Evolutionary conservation across 1,139 yeast species (phyloP), one percentile per base, ranked within the genome.

Genomic region (Tardiomyces digboiensis): DNA sequence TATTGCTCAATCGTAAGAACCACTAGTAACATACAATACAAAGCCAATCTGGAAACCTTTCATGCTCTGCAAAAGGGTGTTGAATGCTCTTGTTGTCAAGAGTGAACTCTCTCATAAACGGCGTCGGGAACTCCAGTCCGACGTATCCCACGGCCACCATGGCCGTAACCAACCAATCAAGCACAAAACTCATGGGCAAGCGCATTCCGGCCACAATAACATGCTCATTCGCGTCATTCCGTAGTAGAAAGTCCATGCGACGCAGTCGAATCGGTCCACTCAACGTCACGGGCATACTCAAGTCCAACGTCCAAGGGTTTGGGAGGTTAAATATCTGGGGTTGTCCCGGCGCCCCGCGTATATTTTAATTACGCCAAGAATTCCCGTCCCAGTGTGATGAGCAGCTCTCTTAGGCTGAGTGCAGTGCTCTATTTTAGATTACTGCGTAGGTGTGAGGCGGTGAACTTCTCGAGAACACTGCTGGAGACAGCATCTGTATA

Each of bases 41-140:
- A 47, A 49, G 58, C 60, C 44, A 59, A 44, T 50, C 57, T 8
- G 69, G 61, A 10, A 79, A 80, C 7, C 77, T 64, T 54, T 78
- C 82, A 19, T 59, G 57, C 38, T 64, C 66, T 1, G 78, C 72
- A 52, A 67, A 71, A 2, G 83, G 82, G 58, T 75, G 80, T 47
- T 72, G 72, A 39, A 79, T 72, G 18, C 58, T 47, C 21, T 56
- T 54, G 47, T 59, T 59, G 44, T 57, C 57, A 53, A 62, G 55
- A 5, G 33, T 13, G 10, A 38, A 42, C 37, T 42, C 44, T 10
- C 44, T 41, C 21, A 38, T 39, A 23, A 42, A 42, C 10, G 44
- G 44, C 10, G 37, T 39, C 7, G 42, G 39, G 16, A 50, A 45
- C 41, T 62, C 64, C 40, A 58, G 46, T 13, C 43, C 41, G 21